These are phyloP conservation scores for Salmacisia buchloeana DNA, from an alignment of 1,284 basidiomycete species.

Conservation along the genomic window DNA sequence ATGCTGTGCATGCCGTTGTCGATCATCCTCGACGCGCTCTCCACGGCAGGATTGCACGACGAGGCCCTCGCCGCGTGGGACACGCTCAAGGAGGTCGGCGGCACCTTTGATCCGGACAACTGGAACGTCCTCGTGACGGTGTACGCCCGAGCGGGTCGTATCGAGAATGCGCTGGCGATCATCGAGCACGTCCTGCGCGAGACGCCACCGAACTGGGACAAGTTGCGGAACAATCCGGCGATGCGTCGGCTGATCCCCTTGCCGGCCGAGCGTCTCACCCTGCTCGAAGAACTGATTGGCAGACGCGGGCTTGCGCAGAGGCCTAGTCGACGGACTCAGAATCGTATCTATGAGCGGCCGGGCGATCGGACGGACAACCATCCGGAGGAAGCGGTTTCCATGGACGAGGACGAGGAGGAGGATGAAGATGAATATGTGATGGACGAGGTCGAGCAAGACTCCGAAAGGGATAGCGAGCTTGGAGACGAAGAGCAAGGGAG, in stretches of 20 bases:
- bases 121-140: constrained; percentile 81
- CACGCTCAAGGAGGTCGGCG: constrained; percentile 62
- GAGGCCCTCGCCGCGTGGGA: constrained; percentile 69
- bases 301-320: not conserved
- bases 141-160: constrained; percentile 71
- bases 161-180: constrained; percentile 74
- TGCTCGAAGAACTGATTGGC: not conserved
- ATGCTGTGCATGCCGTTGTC: constrained; percentile 73
- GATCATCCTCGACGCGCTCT: constrained; percentile 67
- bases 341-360: not conserved
- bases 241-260: not conserved
- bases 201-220: not conserved
- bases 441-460: too few species aligned
- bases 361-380: not conserved
- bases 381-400: not conserved
- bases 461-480: too few species aligned
- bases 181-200: constrained; percentile 66
- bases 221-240: not conserved
- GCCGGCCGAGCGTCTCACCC: not conserved
- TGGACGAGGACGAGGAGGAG: not conserved
- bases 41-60: constrained; percentile 56
- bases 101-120: constrained; percentile 81
- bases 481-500: not conserved
- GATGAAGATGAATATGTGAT: not conserved
- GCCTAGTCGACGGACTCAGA: not conserved